Conservation (phyloP, 805 yeast genomes). For the Candida patagonica region DNA sequence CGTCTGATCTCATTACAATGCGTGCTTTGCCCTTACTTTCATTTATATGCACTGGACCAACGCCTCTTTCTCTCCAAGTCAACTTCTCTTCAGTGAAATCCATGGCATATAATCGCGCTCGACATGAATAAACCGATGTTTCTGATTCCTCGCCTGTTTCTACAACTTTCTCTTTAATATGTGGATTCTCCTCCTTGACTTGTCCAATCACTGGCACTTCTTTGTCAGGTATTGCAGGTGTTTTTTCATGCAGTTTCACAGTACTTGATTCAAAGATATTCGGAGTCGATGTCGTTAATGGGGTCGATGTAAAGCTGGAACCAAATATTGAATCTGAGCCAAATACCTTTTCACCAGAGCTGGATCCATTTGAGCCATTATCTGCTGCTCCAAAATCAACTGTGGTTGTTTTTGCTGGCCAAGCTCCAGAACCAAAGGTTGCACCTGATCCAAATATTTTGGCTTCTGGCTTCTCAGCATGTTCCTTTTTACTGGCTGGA, state of each 20-base stretch:
- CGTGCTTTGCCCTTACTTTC: slow-evolving; percentile 39
- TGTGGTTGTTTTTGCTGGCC: slow-evolving; percentile 13
- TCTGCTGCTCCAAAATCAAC: background rate
- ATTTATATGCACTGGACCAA: slow-evolving; percentile 81
- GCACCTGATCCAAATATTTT: slow-evolving; percentile 9
- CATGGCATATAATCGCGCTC: slow-evolving; percentile 70
- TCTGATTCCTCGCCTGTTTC: slow-evolving; percentile 93
- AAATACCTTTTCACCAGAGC: slow-evolving; percentile 15
- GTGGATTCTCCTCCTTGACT: background rate
- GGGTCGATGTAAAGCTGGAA: background rate
- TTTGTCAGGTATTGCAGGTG: background rate
- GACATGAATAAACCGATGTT: slow-evolving; percentile 51
- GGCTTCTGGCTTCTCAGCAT: background rate
- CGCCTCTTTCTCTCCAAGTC: slow-evolving; percentile 96
- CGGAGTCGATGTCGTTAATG: background rate
- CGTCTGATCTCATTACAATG: slow-evolving; percentile 85
- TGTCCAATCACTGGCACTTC: slow-evolving; percentile 1
- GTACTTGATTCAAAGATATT: background rate
- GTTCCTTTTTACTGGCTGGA: too few species aligned
- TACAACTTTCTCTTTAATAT: slow-evolving; percentile 28
- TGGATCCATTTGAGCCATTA: background rate
- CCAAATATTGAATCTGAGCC: slow-evolving; percentile 9
- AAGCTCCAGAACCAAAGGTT: slow-evolving; percentile 9
- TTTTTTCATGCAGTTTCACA: background rate
- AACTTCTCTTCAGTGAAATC: slow-evolving; percentile 53